A percentile compares a stretch with the other conserved stretches of the same genome.
phyloP scores from a whole-genome alignment of 73 alveolate species.

The Paramecium bursaria region DNA sequence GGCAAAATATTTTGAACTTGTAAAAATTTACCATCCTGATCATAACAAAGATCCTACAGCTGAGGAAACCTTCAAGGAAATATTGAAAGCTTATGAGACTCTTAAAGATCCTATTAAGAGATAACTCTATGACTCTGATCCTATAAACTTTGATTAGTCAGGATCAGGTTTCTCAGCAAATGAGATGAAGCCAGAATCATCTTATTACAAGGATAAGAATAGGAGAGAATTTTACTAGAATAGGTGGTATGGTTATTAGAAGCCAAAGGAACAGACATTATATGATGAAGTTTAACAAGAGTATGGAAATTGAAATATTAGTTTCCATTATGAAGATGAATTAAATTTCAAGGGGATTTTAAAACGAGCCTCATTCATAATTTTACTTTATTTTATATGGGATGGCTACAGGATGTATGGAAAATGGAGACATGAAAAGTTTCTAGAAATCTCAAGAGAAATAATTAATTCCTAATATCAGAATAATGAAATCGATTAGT shows the following conservation, averaged over 20 bases:
- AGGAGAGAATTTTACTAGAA: not conserved
- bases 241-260: slow-evolving; percentile 32
- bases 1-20: slow-evolving; percentile 21
- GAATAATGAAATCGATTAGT: not conserved
- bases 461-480: slow-evolving; percentile 10
- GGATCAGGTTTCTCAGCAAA: slow-evolving; percentile 50
- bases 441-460: slow-evolving; percentile 28
- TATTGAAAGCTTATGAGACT: slow-evolving; percentile 27
- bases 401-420: slow-evolving; percentile 36
- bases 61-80: slow-evolving; percentile 50
- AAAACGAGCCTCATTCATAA: not conserved
- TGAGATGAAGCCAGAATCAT: slow-evolving; percentile 40
- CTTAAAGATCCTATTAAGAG: slow-evolving; percentile 54
- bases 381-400: slow-evolving; percentile 11
- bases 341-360: slow-evolving; percentile 22
- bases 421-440: slow-evolving; percentile 15
- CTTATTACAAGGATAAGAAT: slow-evolving; percentile 1
- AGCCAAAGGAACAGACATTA: slow-evolving; percentile 13
- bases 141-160: slow-evolving; percentile 24
- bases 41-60: slow-evolving; percentile 12
- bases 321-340: slow-evolving; percentile 29
- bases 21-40: slow-evolving; percentile 47
- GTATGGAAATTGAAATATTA: no score
- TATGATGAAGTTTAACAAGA: slow-evolving; percentile 4
- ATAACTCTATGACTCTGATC: slow-evolving; percentile 55